These are phyloP conservation scores for Sarocladium brachiariae DNA, from an alignment of 2,329 filamentous ascomycete species.

Conservation along the genomic window DNA sequence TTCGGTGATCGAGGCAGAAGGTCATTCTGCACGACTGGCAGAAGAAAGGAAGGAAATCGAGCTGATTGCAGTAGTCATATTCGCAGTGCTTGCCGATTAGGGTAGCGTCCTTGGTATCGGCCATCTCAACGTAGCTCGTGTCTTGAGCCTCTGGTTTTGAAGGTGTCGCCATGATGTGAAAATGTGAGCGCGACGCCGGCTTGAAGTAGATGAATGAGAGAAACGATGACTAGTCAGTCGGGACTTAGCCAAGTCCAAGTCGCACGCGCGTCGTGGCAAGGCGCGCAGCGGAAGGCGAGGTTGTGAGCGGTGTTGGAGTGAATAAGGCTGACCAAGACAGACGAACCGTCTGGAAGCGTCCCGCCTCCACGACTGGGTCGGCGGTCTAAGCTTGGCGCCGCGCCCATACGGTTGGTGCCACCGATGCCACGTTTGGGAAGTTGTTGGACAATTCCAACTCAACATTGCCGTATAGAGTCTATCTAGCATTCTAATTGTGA, in stretches of 20 bases:
- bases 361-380: slow-evolving; percentile 6
- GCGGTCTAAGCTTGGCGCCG: slow-evolving; percentile 18
- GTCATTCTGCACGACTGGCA: slow-evolving; percentile 83
- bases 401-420: background rate
- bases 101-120: slow-evolving; percentile 65
- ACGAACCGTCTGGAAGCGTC: slow-evolving; percentile 29
- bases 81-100: slow-evolving; percentile 89
- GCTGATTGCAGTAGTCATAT: slow-evolving; percentile 82
- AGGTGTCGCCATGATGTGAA: slow-evolving; percentile 46
- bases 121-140: slow-evolving; percentile 64
- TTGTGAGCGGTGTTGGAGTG: slow-evolving; percentile 9
- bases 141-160: slow-evolving; percentile 32
- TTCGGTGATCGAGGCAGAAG: slow-evolving; percentile 91
- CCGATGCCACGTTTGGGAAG: too few relatives aligned
- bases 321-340: slow-evolving; percentile 11
- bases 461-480: too few relatives aligned
- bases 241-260: background rate
- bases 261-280: background rate
- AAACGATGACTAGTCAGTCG: background rate
- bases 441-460: too few relatives aligned
- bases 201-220: slow-evolving; percentile 2
- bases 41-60: slow-evolving; percentile 92
- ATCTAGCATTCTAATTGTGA: too few relatives aligned
- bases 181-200: slow-evolving; percentile 2
- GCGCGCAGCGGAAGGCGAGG: background rate